phyloP scores from a whole-genome alignment of 1,284 basidiomycete genomes.

The Apiotrichum mycotoxinovorans region DNA sequence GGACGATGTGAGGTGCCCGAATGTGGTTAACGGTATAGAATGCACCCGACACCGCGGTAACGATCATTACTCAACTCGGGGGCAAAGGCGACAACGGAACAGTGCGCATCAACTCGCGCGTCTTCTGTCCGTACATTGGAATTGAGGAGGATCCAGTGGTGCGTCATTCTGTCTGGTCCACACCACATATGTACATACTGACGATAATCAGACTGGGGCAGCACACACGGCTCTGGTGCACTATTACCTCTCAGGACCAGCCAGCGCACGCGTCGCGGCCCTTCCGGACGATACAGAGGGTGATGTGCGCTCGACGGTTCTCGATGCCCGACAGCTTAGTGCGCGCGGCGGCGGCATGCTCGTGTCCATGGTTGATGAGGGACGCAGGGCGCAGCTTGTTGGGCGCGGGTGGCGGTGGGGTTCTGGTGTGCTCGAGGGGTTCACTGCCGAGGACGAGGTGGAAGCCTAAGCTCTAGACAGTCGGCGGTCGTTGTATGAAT shows the following conservation, averaged over 20 bases:
- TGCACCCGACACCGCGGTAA: too few relatives aligned
- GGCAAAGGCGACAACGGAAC: too few relatives aligned
- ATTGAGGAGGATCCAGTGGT: constrained; percentile 40
- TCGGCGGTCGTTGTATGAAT: too few relatives aligned
- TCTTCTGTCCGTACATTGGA: constrained; percentile 24
- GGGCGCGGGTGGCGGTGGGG: background rate
- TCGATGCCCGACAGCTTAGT: constrained; percentile 15
- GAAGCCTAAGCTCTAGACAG: too few relatives aligned
- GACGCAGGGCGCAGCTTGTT: constrained; percentile 1
- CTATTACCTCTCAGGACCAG: constrained; percentile 28
- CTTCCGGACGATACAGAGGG: background rate
- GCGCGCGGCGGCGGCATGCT: constrained; percentile 14
- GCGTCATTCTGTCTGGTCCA: too few relatives aligned
- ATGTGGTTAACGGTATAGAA: too few relatives aligned
- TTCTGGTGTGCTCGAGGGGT: background rate
- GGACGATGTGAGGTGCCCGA: too few relatives aligned
- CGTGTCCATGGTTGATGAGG: constrained; percentile 7
- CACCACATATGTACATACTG: too few relatives aligned
- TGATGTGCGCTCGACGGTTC: background rate
- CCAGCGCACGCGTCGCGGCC: background rate
- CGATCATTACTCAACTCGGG: too few relatives aligned
- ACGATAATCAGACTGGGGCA: constrained; percentile 29
- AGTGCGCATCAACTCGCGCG: constrained; percentile 8
- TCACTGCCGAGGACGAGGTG: too few relatives aligned
- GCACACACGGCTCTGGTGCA: constrained; percentile 34